Evolutionary conservation across 2,329 filamentous ascomycete genomes (phyloP).

Genomic region (Cadophora sp.): DNA sequence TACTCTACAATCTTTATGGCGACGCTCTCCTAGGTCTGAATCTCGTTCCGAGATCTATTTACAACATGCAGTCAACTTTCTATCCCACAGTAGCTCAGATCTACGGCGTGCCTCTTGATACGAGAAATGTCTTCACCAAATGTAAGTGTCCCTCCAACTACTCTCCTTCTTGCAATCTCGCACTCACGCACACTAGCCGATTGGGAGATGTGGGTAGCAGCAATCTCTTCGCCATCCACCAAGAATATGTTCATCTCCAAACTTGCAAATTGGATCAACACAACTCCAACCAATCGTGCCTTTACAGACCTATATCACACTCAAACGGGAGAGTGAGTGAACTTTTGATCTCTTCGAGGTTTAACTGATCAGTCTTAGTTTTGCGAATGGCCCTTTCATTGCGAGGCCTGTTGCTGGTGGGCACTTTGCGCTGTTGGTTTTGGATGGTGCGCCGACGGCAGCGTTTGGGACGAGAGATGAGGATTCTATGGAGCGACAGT

Average conservation of each 20-base stretch:
- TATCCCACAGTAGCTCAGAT: constrained; percentile 75
- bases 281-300: constrained; percentile 72
- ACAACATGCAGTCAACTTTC: constrained; percentile 78
- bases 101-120: constrained; percentile 84
- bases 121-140: constrained; percentile 81
- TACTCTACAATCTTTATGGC: constrained; percentile 83
- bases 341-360: neutral
- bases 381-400: constrained; percentile 59
- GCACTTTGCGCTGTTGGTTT: constrained; percentile 78
- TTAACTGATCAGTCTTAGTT: constrained; percentile 25
- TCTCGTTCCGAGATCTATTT: constrained; percentile 76
- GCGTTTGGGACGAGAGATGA: constrained; percentile 16
- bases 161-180: neutral
- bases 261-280: constrained; percentile 77
- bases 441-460: constrained; percentile 30
- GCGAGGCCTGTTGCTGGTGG: constrained; percentile 82
- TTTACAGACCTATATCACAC: constrained; percentile 83
- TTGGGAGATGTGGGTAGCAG: constrained; percentile 87
- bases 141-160: constrained; percentile 47
- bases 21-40: constrained; percentile 81
- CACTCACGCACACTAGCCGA: constrained; percentile 52
- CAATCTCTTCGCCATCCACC: constrained; percentile 68
- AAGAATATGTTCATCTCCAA: constrained; percentile 70
- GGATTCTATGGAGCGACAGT: neutral
- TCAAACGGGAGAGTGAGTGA: constrained; percentile 68